Percentiles rank a stretch among this genome's conserved stretches.
Conservation (phyloP, 2,329 filamentous ascomycete genomes). For the Elsinoe batatas region DNA sequence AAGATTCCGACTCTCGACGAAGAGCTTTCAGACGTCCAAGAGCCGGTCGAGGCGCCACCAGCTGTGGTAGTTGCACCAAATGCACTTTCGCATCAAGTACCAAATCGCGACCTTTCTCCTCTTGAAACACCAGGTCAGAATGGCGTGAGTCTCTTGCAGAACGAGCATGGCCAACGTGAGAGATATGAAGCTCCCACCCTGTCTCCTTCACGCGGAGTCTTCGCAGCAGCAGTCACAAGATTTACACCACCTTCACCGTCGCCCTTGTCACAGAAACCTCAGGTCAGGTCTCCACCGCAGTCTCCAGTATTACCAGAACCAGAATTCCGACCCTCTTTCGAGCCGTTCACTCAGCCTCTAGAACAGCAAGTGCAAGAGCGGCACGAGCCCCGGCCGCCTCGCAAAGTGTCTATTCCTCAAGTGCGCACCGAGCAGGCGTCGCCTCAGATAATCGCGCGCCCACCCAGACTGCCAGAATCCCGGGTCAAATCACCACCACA, state of each 20-base stretch:
- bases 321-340: background rate
- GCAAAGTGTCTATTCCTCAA: background rate
- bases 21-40: background rate
- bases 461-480: background rate
- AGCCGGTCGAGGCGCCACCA: background rate
- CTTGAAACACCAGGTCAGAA: background rate
- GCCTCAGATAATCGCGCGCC: background rate
- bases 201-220: slow-evolving; percentile 2
- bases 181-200: background rate
- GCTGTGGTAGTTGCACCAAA: background rate
- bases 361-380: background rate
- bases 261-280: background rate
- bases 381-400: background rate
- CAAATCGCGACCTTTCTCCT: background rate
- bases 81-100: background rate
- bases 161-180: background rate
- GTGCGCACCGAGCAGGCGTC: background rate
- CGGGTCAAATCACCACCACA: background rate
- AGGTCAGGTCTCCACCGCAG: slow-evolving; percentile 7
- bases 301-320: background rate
- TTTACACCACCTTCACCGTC: slow-evolving; percentile 10
- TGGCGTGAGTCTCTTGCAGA: background rate
- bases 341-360: background rate
- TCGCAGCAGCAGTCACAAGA: background rate
- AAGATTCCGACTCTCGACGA: slow-evolving; percentile 7